phyloP scores from a whole-genome alignment of 1,284 basidiomycete species.

The Takashimella tepidaria region DNA sequence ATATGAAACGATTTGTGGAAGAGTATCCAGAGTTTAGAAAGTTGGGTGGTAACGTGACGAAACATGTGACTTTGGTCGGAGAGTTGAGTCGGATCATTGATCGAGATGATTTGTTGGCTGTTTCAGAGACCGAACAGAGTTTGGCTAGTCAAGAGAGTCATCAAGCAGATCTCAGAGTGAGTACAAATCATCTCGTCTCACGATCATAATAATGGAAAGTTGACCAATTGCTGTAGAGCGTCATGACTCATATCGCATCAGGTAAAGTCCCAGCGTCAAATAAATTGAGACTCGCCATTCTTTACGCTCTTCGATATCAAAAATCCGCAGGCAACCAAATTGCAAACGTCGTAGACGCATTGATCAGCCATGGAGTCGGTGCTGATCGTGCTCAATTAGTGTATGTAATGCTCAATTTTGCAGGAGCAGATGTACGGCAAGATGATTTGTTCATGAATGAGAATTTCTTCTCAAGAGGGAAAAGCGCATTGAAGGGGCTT shows the following conservation, averaged over 20 bases:
- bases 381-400: conserved; percentile 83
- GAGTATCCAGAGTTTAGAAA: conserved; percentile 98
- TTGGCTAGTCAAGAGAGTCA: conserved; percentile 84
- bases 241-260: conserved; percentile 69
- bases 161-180: conserved; percentile 72
- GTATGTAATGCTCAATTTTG: conserved; percentile 86
- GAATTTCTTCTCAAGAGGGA: conserved; percentile 88
- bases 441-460: conserved; percentile 97
- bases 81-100: conserved; percentile 89
- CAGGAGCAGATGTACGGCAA: conserved; percentile 92
- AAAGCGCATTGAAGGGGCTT: conserved; percentile 88
- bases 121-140: conserved; percentile 94
- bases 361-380: conserved; percentile 74
- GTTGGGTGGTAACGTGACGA: conserved; percentile 95
- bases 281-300: conserved; percentile 87
- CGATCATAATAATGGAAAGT: neutral
- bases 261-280: conserved; percentile 65
- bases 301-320: conserved; percentile 93
- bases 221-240: conserved; percentile 55
- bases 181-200: conserved; percentile 26
- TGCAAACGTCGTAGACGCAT: conserved; percentile 70
- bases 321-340: conserved; percentile 84
- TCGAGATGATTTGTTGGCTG: conserved; percentile 74
- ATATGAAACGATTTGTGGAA: conserved; percentile 98
- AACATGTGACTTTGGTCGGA: conserved; percentile 94